Evolutionary conservation across 2,329 filamentous ascomycete genomes (phyloP).

Genomic region (Colletotrichum spaethianum): DNA sequence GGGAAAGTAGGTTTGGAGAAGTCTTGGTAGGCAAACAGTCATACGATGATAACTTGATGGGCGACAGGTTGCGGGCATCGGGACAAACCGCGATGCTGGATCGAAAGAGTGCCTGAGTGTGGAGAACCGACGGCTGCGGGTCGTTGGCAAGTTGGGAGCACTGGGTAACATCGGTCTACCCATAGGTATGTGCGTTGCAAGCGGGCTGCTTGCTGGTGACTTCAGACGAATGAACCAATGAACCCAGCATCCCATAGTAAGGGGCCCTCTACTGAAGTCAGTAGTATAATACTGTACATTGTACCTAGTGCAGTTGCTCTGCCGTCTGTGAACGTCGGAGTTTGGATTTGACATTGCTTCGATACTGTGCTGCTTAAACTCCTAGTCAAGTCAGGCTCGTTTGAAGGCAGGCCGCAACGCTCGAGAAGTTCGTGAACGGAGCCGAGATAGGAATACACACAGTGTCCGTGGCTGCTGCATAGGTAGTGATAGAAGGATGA

Average conservation of each 20-base stretch:
- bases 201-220: neutral
- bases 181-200: neutral
- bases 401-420: neutral
- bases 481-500: slow-evolving; percentile 2
- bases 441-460: neutral
- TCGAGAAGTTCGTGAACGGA: neutral
- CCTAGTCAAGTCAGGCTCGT: neutral
- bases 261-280: neutral
- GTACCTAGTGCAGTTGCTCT: neutral
- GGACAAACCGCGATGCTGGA: slow-evolving; percentile 18
- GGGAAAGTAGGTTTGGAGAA: neutral
- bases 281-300: neutral
- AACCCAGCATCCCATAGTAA: neutral
- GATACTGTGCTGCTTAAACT: neutral
- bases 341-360: neutral
- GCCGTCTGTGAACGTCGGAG: neutral
- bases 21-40: neutral
- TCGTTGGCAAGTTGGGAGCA: neutral
- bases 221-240: slow-evolving; percentile 27
- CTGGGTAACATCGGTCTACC: neutral
- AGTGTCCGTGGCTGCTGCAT: neutral
- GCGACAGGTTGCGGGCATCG: slow-evolving; percentile 2
- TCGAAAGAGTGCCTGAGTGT: neutral
- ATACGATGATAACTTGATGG: slow-evolving; percentile 4
- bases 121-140: slow-evolving; percentile 18